Conservation (phyloP, 768 basidiomycete genomes). For the Pholiota microspora region DNA sequence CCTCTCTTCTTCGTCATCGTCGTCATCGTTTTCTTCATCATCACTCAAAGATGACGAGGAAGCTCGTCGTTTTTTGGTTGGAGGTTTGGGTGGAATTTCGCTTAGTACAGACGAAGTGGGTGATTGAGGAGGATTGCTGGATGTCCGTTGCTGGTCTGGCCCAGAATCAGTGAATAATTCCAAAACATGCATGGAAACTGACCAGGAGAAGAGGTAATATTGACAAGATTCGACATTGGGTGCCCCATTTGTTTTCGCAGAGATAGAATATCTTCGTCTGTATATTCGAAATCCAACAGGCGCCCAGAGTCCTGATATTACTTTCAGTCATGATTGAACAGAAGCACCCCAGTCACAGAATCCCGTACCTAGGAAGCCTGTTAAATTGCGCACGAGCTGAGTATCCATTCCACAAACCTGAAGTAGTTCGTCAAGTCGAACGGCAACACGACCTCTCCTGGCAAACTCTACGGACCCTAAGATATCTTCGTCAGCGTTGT, state of each 20-base stretch:
- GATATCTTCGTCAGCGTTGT: slow-evolving; percentile 60
- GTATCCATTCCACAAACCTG: too few relatives aligned
- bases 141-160: slow-evolving; percentile 29
- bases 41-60: slow-evolving; percentile 56
- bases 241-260: slow-evolving; percentile 69
- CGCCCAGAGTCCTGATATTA: slow-evolving; percentile 63
- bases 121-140: slow-evolving; percentile 37
- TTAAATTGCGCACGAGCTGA: too few relatives aligned
- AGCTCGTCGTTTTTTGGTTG: slow-evolving; percentile 51
- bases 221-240: slow-evolving; percentile 46
- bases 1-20: slow-evolving; percentile 50
- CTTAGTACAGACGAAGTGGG: slow-evolving; percentile 50
- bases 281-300: slow-evolving; percentile 78
- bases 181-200: slow-evolving; percentile 6
- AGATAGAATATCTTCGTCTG: slow-evolving; percentile 66
- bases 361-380: slow-evolving; percentile 10
- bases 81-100: slow-evolving; percentile 44
- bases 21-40: slow-evolving; percentile 44
- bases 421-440: slow-evolving; percentile 77
- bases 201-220: slow-evolving; percentile 53
- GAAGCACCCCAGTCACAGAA: neutral
- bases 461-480: slow-evolving; percentile 63
- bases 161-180: too few relatives aligned
- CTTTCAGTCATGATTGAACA: slow-evolving; percentile 1
- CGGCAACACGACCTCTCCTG: slow-evolving; percentile 73